Conservation (phyloP, 306 rosid species). For the Gastrolobium villosum region DNA sequence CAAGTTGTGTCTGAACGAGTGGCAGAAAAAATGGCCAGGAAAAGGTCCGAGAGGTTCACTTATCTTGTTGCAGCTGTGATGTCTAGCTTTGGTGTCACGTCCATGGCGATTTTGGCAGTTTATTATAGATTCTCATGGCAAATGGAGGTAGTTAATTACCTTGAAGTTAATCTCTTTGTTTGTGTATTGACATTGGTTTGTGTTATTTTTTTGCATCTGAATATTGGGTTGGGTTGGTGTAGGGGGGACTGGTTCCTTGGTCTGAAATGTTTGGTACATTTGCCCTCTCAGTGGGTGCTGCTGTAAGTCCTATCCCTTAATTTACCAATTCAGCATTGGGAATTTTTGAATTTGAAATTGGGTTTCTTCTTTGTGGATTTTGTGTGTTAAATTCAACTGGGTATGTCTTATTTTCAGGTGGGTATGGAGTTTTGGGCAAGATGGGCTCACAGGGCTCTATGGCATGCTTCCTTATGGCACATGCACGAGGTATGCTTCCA, state of each 20-base stretch:
- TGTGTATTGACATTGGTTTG: not conserved
- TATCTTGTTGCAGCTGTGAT: constrained; percentile 87
- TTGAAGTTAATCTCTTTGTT: not conserved
- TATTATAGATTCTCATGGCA: constrained; percentile 93
- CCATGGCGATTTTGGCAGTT: constrained; percentile 89
- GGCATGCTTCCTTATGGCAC: constrained; percentile 62
- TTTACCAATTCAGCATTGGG: constrained; percentile 6
- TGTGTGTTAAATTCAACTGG: constrained; percentile 7
- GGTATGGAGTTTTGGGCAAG: constrained; percentile 66
- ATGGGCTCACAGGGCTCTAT: constrained; percentile 60
- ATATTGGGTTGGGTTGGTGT: constrained; percentile 20
- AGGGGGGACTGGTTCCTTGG: constrained; percentile 53
- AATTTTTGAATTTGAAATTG: not conserved
- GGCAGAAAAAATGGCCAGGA: constrained; percentile 68
- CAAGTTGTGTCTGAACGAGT: constrained; percentile 57
- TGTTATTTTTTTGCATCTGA: not conserved
- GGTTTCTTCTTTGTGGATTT: not conserved
- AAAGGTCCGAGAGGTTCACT: constrained; percentile 79
- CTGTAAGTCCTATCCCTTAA: constrained; percentile 49
- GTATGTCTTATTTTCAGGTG: constrained; percentile 44
- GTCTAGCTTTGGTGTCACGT: constrained; percentile 92
- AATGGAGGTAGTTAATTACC: constrained; percentile 73
- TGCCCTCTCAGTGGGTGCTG: constrained; percentile 93
- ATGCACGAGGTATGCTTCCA: constrained; percentile 54
- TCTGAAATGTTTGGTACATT: constrained; percentile 92